A percentile compares a stretch with the other conserved stretches of the same genome.
Evolutionary conservation across 176 grass and related monocot species (phyloP).

Genomic region (Microstegium vimineum): DNA sequence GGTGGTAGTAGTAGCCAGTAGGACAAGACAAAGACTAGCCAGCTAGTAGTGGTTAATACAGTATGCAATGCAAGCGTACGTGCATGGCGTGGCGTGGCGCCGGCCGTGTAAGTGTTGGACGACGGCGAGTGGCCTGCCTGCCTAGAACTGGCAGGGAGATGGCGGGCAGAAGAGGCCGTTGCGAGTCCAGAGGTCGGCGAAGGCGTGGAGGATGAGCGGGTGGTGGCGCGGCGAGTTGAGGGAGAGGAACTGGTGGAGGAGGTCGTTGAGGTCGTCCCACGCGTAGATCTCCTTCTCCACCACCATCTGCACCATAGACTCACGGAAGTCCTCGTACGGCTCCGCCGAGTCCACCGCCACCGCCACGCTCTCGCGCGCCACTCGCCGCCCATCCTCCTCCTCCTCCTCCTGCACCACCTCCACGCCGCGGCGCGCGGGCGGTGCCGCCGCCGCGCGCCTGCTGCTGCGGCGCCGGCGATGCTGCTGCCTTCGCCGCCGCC

Average conservation of each 20-base stretch:
- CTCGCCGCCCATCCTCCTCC: slow-evolving; percentile 15
- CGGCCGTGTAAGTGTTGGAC: neutral
- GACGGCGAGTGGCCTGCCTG: neutral
- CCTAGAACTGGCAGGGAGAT: slow-evolving; percentile 60
- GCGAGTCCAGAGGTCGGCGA: slow-evolving; percentile 88
- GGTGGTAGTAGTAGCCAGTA: neutral
- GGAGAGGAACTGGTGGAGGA: slow-evolving; percentile 87
- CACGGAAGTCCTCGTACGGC: slow-evolving; percentile 91
- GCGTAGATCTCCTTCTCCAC: slow-evolving; percentile 99
- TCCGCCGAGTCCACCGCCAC: slow-evolving; percentile 85
- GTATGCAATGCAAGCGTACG: neutral
- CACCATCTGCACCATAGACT: slow-evolving; percentile 99
- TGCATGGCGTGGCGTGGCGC: neutral
- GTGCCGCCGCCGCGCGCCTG: neutral
- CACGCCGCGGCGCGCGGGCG: neutral
- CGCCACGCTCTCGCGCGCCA: slow-evolving; percentile 71
- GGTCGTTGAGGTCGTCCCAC: slow-evolving; percentile 98
- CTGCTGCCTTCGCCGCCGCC: slow-evolving; percentile 34
- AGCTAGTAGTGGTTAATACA: slow-evolving; percentile 1
- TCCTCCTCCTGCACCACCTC: neutral
- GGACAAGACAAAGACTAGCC: neutral
- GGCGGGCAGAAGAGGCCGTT: slow-evolving; percentile 66
- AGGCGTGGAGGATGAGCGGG: slow-evolving; percentile 93
- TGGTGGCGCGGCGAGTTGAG: slow-evolving; percentile 92
- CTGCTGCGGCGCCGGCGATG: slow-evolving; percentile 26